A percentile compares a stretch with the other conserved stretches of the same genome.
Evolutionary conservation across 169 alveolate genomes (phyloP).

Genomic region (Condylostoma magnum): DNA sequence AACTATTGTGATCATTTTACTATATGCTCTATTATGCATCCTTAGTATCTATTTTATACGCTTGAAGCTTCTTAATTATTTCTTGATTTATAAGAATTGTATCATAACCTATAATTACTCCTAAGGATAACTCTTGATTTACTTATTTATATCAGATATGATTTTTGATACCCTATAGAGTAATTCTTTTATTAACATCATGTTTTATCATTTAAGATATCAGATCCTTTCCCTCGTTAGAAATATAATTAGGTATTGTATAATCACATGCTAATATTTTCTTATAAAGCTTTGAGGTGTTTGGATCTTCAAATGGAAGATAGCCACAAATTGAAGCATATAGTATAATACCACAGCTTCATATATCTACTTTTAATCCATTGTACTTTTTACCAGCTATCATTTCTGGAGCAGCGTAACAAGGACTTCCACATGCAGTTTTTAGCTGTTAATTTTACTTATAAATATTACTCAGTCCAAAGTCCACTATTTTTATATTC

Average conservation of each 20-base stretch:
- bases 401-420: constrained; percentile 95
- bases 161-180: constrained; percentile 56
- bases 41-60: constrained; percentile 38
- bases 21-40: constrained; percentile 60
- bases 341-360: constrained; percentile 97
- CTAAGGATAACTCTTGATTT: constrained; percentile 43
- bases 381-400: constrained; percentile 79
- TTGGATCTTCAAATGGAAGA: constrained; percentile 94
- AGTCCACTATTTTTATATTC: constrained; percentile 92
- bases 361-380: constrained; percentile 95
- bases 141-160: constrained; percentile 70
- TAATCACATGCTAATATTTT: constrained; percentile 87
- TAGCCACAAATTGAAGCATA: constrained; percentile 96
- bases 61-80: constrained; percentile 40
- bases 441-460: constrained; percentile 75
- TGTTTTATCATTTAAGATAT: constrained; percentile 64
- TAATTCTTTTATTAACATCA: constrained; percentile 66
- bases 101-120: constrained; percentile 38
- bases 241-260: constrained; percentile 85
- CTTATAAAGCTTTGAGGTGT: constrained; percentile 79
- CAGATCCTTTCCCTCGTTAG: constrained; percentile 83
- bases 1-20: constrained; percentile 66
- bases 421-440: constrained; percentile 94
- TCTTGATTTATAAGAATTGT: constrained; percentile 39
- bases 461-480: constrained; percentile 92